A percentile compares a stretch with the other conserved stretches of the same genome.
Evolutionary conservation across 1,284 basidiomycete species (phyloP).

Genomic region (Fomitiporia mediterranea): DNA sequence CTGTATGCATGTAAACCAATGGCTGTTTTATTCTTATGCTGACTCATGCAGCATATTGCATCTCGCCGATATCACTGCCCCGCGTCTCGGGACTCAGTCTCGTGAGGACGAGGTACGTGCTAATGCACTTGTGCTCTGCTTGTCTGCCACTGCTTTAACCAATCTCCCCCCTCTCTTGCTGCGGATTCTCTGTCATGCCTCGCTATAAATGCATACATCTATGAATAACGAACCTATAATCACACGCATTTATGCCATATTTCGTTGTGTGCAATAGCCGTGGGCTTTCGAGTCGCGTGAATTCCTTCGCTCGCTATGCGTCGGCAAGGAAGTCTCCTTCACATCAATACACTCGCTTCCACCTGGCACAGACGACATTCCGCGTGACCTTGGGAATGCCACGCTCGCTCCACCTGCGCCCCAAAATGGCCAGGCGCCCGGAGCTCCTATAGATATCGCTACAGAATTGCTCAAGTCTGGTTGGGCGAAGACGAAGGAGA

Average conservation of each 20-base stretch:
- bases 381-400: conserved; percentile 72
- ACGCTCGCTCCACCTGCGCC: conserved; percentile 39
- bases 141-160: background rate
- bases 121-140: background rate
- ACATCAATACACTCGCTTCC: conserved; percentile 71
- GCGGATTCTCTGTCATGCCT: no score
- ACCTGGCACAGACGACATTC: conserved; percentile 55
- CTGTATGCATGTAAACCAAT: background rate
- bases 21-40: background rate
- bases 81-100: conserved; percentile 72
- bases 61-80: conserved; percentile 79
- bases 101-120: conserved; percentile 80
- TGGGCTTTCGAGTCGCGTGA: conserved; percentile 94
- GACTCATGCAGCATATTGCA: conserved; percentile 65
- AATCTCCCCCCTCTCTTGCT: background rate
- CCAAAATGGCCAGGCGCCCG: background rate
- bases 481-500: conserved; percentile 91
- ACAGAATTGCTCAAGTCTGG: conserved; percentile 79
- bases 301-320: conserved; percentile 78
- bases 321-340: conserved; percentile 88
- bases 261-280: conserved; percentile 42
- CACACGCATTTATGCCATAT: background rate
- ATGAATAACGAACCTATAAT: background rate
- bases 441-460: conserved; percentile 63
- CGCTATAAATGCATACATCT: background rate